Evolutionary conservation across 352 stramenopile genomes (phyloP), one percentile per base, ranked within the genome.

Genomic region (Pilasporangium apinafurcum): DNA sequence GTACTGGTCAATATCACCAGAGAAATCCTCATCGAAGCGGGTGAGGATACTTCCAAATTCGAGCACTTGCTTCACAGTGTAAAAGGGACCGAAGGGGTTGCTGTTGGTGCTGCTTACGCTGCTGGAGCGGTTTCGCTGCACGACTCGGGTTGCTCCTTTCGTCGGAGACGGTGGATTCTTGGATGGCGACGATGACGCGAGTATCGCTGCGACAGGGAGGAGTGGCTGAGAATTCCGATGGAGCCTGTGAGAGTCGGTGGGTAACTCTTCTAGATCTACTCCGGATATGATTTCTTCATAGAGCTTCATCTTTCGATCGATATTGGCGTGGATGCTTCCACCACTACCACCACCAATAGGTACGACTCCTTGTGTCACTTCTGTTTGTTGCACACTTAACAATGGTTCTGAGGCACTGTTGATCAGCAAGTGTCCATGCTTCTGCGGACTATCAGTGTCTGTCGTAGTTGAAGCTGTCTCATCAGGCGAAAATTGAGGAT

Each of bases 81-180:
- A 85, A 31, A 69, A 51, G 21, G 72, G 72, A n/a, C 68, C 68
- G 17, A 82, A 85, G 16, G 66, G 58, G 22, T 83, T 76, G 26
- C 26, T 42, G 14, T 18, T 0, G 49, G 43, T 12, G 41, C 32
- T n/a, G 39, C 17, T 25, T 57, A 27, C 31, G 26, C 8, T 32
- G 24, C 21, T 35, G n/a, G n/a, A 26, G 3, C 25, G 8, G 13
- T 22, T 3, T 3, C 14, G 8, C 18, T 34, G 21, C n/a, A 34
- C 30, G 4, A n/a, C 29, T 4, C 39, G 45, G 10, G 22, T 50
- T 8, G 32, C 27, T 17, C 37, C 21, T 25, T 28, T 44, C 22
- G 40, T 53, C 30, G 43, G 21, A 3, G 30, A 10, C 12, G 30
- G 4, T 20, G 22, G 10, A 5, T 21, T 44, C 10, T 32, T n/a